Conservation (phyloP, 148 eudicot genomes). For the Silene uniflora region DNA sequence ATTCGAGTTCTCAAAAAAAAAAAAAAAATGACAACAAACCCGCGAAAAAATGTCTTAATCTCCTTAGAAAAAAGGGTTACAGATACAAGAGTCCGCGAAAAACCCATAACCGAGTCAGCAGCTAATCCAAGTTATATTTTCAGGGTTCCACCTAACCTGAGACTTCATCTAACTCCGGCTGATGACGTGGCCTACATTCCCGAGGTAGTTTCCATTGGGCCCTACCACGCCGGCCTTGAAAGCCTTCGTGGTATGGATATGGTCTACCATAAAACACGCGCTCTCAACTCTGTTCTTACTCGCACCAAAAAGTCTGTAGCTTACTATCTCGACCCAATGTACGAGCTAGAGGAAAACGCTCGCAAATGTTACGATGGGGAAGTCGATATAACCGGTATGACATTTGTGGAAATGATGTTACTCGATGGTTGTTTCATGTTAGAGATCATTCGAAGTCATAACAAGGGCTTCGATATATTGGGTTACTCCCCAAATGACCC, state of each 20-base stretch:
- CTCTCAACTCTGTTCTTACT: background rate
- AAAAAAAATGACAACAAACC: too few species aligned
- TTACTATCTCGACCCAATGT: background rate
- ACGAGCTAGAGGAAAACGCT: background rate
- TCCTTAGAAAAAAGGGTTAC: too few species aligned
- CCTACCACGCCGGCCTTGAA: background rate
- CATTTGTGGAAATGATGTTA: background rate
- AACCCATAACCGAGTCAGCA: background rate
- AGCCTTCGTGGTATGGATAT: background rate
- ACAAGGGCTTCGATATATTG: too few species aligned
- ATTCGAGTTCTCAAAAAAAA: too few species aligned
- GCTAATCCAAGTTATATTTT: background rate
- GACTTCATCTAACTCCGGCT: background rate
- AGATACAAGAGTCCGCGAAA: too few species aligned
- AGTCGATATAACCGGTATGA: background rate
- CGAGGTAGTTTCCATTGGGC: background rate
- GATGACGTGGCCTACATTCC: background rate
- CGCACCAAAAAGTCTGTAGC: background rate
- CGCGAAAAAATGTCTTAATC: too few species aligned
- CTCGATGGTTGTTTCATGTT: too few species aligned
- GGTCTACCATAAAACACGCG: background rate
- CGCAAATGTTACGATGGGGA: background rate
- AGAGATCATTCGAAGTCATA: too few species aligned
- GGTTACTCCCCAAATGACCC: background rate
- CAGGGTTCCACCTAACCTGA: background rate